These are phyloP conservation scores for Pleurotus tuoliensis DNA, from an alignment of 768 basidiomycete genomes.

Conservation along the genomic window DNA sequence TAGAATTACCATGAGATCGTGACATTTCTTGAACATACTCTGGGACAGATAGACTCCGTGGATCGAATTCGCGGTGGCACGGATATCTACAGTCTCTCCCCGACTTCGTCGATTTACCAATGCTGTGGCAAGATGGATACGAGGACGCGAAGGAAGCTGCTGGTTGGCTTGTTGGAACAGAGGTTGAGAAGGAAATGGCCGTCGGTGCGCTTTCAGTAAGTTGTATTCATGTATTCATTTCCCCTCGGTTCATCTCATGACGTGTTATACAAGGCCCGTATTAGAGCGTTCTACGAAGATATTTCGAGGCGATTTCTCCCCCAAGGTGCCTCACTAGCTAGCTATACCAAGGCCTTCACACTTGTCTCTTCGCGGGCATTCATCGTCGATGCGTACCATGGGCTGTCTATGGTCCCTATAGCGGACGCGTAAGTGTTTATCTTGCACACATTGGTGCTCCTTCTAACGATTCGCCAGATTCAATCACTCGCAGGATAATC, in stretches of 20 bases:
- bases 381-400: conserved; percentile 77
- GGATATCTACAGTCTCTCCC: conserved; percentile 68
- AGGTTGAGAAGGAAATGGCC: conserved; percentile 21
- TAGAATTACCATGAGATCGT: neutral
- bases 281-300: conserved; percentile 31
- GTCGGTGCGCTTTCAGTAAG: neutral
- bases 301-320: conserved; percentile 20
- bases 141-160: conserved; percentile 28
- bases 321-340: conserved; percentile 23
- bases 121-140: conserved; percentile 47
- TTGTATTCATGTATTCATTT: neutral
- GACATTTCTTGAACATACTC: too few relatives aligned
- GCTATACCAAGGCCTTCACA: conserved; percentile 50
- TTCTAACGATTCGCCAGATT: conserved; percentile 43
- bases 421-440: conserved; percentile 65
- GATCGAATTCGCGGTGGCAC: conserved; percentile 51
- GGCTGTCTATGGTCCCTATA: conserved; percentile 79
- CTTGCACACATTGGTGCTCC: conserved; percentile 9
- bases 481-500: conserved; percentile 67
- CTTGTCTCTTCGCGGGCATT: conserved; percentile 84
- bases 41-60: conserved; percentile 37
- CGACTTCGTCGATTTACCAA: conserved; percentile 49
- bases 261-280: conserved; percentile 22
- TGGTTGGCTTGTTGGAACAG: conserved; percentile 40
- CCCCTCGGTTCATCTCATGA: too few relatives aligned